Evolutionary conservation across 805 yeast species (phyloP).

Genomic region (Sporopachydermia quercuum): DNA sequence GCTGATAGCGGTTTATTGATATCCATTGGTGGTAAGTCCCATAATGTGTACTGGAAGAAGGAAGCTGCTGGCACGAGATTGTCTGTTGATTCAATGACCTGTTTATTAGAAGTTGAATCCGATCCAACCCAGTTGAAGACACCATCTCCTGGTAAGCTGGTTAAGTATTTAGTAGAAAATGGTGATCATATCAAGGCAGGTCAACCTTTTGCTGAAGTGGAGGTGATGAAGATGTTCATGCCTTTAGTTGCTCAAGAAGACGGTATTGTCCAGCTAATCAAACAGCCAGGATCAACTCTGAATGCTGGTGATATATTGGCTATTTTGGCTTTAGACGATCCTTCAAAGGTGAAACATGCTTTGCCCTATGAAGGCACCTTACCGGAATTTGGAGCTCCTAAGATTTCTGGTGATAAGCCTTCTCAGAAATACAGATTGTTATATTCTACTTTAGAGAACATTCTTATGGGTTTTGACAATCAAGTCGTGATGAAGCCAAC

Average conservation of each 20-base stretch:
- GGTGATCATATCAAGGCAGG: constrained; percentile 90
- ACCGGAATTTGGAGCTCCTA: constrained; percentile 79
- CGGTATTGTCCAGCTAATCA: constrained; percentile 82
- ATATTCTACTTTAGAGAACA: constrained; percentile 53
- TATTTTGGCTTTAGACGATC: constrained; percentile 87
- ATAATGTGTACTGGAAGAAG: constrained; percentile 94
- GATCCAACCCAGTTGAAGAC: constrained; percentile 98
- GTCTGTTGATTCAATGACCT: constrained; percentile 90
- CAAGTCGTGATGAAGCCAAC: constrained; percentile 87
- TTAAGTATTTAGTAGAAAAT: constrained; percentile 81
- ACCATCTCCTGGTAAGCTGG: constrained; percentile 97
- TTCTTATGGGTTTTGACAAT: constrained; percentile 84
- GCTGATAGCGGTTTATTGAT: constrained; percentile 90
- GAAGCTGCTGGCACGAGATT: constrained; percentile 91
- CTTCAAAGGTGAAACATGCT: constrained; percentile 94
- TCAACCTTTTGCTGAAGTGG: constrained; percentile 95
- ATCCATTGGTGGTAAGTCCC: constrained; percentile 84
- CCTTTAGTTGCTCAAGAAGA: constrained; percentile 88
- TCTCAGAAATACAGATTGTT: constrained; percentile 53
- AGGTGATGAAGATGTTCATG: constrained; percentile 99
- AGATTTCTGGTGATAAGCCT: constrained; percentile 70
- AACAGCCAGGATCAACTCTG: constrained; percentile 97
- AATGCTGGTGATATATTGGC: constrained; percentile 96
- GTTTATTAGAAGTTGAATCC: constrained; percentile 84
- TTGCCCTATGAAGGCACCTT: constrained; percentile 87